Conservation (phyloP, 305 asterid species). For the Ilex paraguariensis region DNA sequence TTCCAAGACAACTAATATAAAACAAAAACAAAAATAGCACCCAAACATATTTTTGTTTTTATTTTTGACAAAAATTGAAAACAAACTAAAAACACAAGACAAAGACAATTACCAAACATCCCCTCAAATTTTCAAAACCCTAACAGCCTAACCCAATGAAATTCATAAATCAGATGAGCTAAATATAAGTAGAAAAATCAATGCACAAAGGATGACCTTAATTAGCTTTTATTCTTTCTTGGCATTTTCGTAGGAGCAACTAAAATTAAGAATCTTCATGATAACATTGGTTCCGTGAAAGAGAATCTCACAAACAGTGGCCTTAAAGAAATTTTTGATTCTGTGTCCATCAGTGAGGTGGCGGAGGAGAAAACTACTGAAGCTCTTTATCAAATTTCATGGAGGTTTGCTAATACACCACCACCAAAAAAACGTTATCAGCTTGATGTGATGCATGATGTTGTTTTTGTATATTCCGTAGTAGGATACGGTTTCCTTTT, state of each 20-base stretch:
- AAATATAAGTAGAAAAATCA: slow-evolving; percentile 36
- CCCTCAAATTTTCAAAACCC: too few species aligned
- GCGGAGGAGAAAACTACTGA: slow-evolving; percentile 32
- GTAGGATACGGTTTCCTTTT: too few species aligned
- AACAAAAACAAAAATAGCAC: too few species aligned
- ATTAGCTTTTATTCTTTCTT: too few species aligned
- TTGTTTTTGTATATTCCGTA: too few species aligned
- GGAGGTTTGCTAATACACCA: slow-evolving; percentile 41
- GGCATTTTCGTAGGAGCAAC: slow-evolving; percentile 41
- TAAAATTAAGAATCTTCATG: slow-evolving; percentile 44
- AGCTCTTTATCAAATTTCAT: slow-evolving; percentile 18
- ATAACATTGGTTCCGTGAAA: slow-evolving; percentile 35
- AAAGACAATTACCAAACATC: too few species aligned
- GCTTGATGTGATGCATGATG: background rate
- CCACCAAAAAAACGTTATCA: slow-evolving; percentile 9
- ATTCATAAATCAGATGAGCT: too few species aligned
- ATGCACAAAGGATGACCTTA: slow-evolving; percentile 20
- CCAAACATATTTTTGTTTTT: too few species aligned
- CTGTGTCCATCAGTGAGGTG: slow-evolving; percentile 38
- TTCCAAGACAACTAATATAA: too few species aligned
- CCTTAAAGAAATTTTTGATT: slow-evolving; percentile 28
- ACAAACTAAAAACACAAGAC: too few species aligned
- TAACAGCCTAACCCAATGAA: too few species aligned
- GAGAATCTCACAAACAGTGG: slow-evolving; percentile 38
- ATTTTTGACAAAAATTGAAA: too few species aligned